A percentile compares a stretch with the other conserved stretches of the same genome.
phyloP scores from a whole-genome alignment of 768 basidiomycete species.

The Candolleomyces efflorescens region DNA sequence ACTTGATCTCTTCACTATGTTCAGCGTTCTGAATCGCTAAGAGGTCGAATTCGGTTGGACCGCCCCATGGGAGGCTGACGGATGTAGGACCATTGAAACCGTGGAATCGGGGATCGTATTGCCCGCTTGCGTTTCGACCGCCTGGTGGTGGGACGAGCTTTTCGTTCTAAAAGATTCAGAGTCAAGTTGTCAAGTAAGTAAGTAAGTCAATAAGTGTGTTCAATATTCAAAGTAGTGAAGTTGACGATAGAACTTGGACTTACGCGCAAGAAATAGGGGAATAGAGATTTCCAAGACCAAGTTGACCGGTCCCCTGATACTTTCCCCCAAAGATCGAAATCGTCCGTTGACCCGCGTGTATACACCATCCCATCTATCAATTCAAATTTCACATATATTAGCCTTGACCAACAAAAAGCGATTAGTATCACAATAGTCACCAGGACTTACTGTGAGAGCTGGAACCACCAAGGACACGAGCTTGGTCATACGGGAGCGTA shows the following conservation, averaged over 20 bases:
- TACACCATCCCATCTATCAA: conserved; percentile 7
- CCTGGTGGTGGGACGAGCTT: conserved; percentile 30
- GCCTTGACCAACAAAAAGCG: neutral
- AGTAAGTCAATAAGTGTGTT: neutral
- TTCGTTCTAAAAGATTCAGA: conserved; percentile 26
- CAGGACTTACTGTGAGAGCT: conserved; percentile 1
- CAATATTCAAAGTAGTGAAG: no score
- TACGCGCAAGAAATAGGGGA: no score
- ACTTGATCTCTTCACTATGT: conserved; percentile 30
- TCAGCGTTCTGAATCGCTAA: conserved; percentile 26
- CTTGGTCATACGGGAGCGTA: neutral
- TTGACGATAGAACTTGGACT: no score
- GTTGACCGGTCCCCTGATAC: conserved; percentile 1
- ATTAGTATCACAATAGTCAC: neutral
- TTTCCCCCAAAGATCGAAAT: conserved; percentile 6
- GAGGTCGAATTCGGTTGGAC: conserved; percentile 21
- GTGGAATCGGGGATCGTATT: conserved; percentile 34
- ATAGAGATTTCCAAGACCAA: conserved; percentile 2
- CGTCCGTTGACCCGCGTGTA: conserved; percentile 3
- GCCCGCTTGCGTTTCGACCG: conserved; percentile 30
- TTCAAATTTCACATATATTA: no score
- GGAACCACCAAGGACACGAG: conserved; percentile 4
- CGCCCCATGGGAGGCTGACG: conserved; percentile 31
- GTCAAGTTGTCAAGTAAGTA: neutral
- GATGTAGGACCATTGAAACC: conserved; percentile 26